Evolutionary conservation across 1,284 basidiomycete genomes (phyloP).

Genomic region (Apiotrichum domesticum): DNA sequence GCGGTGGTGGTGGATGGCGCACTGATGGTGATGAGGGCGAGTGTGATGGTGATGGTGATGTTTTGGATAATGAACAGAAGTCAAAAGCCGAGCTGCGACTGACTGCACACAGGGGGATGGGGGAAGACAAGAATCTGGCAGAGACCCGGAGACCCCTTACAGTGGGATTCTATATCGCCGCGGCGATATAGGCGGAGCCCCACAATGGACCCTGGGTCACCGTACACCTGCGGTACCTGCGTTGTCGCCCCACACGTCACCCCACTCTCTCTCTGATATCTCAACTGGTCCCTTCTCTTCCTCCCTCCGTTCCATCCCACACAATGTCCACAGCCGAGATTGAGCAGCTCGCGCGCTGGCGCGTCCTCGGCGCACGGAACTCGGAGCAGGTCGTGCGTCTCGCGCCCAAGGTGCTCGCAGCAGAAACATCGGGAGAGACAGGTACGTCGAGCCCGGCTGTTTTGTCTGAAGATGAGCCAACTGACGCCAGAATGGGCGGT

Average conservation of each 20-base stretch:
- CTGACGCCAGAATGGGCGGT: conserved; percentile 66
- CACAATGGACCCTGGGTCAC: background rate
- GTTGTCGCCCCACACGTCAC: too few species aligned
- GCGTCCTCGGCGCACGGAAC: conserved; percentile 59
- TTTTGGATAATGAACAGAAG: too few species aligned
- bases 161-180: background rate
- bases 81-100: too few species aligned
- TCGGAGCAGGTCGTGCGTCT: conserved; percentile 66
- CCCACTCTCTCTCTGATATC: background rate
- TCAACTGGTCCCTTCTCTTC: too few species aligned
- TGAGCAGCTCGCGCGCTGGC: conserved; percentile 62
- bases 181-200: background rate
- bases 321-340: conserved; percentile 49
- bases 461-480: too few species aligned
- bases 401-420: conserved; percentile 56
- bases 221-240: too few species aligned
- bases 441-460: conserved; percentile 18
- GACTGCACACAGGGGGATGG: too few species aligned
- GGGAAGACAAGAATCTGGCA: too few species aligned
- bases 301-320: background rate
- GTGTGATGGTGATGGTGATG: too few species aligned
- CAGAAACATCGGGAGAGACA: conserved; percentile 30
- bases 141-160: background rate
- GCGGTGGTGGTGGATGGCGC: background rate
- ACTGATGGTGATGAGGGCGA: too few species aligned